Conservation (phyloP, 306 rosid species). For the Casuarina glauca region DNA sequence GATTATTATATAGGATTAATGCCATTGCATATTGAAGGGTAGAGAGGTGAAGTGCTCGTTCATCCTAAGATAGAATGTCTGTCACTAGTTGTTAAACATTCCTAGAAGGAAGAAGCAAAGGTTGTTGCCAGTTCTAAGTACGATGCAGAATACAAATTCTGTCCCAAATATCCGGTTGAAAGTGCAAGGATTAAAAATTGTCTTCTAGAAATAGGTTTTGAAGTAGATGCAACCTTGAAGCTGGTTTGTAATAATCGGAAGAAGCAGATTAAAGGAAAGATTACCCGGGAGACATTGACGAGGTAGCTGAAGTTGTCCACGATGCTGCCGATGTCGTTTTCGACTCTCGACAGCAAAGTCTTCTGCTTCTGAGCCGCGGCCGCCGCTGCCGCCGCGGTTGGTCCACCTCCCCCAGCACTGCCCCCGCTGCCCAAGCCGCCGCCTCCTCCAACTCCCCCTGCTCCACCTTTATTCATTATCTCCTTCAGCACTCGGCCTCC, state of each 20-base stretch:
- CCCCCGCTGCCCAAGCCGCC: slow-evolving; percentile 15
- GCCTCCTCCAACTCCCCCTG: slow-evolving; percentile 35
- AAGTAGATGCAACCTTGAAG: too few relatives aligned
- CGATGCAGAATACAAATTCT: too few relatives aligned
- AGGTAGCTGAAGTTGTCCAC: slow-evolving; percentile 91
- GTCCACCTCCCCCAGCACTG: slow-evolving; percentile 43
- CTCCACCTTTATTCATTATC: slow-evolving; percentile 55
- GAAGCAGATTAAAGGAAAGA: background rate
- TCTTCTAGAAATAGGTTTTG: too few relatives aligned
- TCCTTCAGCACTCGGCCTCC: background rate
- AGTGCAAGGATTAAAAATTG: too few relatives aligned
- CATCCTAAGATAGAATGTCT: too few relatives aligned
- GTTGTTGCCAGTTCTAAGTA: too few relatives aligned
- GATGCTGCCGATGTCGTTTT: slow-evolving; percentile 62
- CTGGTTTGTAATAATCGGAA: background rate
- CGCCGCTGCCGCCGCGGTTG: slow-evolving; percentile 48
- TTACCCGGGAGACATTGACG: slow-evolving; percentile 79
- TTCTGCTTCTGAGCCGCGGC: slow-evolving; percentile 83
- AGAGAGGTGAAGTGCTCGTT: too few relatives aligned
- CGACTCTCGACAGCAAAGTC: slow-evolving; percentile 64
- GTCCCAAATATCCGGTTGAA: too few relatives aligned
- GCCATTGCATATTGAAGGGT: too few relatives aligned
- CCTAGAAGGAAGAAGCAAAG: too few relatives aligned
- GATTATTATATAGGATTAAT: too few relatives aligned
- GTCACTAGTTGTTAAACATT: too few relatives aligned